These are phyloP conservation scores for Sugiyamaella smithiae DNA, from an alignment of 805 yeast genomes.

Conservation along the genomic window DNA sequence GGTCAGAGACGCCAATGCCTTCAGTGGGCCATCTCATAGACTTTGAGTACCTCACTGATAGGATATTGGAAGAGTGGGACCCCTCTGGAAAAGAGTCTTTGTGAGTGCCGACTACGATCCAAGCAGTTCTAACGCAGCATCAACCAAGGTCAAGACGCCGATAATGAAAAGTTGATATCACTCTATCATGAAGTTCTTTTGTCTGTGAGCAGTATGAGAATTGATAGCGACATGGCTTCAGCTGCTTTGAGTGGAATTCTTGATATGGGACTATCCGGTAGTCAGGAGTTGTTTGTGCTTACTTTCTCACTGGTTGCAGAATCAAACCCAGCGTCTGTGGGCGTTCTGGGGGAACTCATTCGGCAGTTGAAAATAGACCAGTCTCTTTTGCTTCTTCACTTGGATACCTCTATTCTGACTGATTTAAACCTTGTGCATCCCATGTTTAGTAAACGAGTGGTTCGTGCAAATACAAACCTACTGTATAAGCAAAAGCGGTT, in stretches of 20 bases:
- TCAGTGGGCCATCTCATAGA: background rate
- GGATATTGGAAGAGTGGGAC: constrained; percentile 19
- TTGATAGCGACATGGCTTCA: constrained; percentile 13
- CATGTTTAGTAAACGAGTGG: constrained; percentile 38
- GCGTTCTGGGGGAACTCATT: constrained; percentile 10
- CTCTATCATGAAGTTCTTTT: constrained; percentile 20
- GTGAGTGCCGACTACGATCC: constrained; percentile 14
- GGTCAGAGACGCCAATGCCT: constrained; percentile 1
- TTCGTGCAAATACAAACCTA: constrained; percentile 43
- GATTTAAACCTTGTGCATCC: constrained; percentile 30
- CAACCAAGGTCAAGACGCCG: background rate
- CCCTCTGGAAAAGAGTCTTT: constrained; percentile 15
- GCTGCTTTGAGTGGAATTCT: constrained; percentile 9
- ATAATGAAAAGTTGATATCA: constrained; percentile 4
- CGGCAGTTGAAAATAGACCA: constrained; percentile 23
- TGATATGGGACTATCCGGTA: background rate
- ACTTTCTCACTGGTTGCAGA: constrained; percentile 17
- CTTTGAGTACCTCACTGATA: constrained; percentile 13
- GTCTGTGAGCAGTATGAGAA: constrained; percentile 5
- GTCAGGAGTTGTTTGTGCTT: constrained; percentile 18
- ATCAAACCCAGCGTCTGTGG: background rate
- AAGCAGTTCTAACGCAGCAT: background rate
- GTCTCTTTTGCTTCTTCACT: constrained; percentile 22
- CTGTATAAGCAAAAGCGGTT: constrained; percentile 52
- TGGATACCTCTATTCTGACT: constrained; percentile 27